A percentile compares a stretch with the other conserved stretches of the same genome.
Evolutionary conservation across 225 moss, liverwort and hornwort genomes (phyloP).

Genomic region (Physcomitrellopsis africana): DNA sequence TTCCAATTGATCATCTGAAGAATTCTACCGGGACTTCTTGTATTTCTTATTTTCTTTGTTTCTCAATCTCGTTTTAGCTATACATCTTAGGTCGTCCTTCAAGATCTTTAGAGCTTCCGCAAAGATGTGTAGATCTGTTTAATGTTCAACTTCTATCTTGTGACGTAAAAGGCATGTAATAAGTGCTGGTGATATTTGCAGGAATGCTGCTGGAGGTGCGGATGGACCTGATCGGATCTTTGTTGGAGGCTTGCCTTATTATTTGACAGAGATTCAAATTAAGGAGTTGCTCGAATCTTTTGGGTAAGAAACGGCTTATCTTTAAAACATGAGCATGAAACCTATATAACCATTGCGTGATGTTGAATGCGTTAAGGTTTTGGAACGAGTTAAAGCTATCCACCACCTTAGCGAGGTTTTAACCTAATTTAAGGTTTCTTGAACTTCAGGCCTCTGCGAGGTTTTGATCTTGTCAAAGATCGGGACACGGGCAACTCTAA

Average conservation of each 20-base stretch:
- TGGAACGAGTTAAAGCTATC: not conserved
- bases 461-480: slow-evolving; percentile 86
- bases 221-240: slow-evolving; percentile 90
- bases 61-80: too few species aligned
- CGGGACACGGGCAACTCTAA: slow-evolving; percentile 87
- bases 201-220: slow-evolving; percentile 80
- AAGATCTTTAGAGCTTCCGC: not conserved
- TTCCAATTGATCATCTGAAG: too few species aligned
- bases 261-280: slow-evolving; percentile 84
- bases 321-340: slow-evolving; percentile 1
- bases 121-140: not conserved
- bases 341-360: not conserved
- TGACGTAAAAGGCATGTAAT: not conserved
- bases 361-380: not conserved
- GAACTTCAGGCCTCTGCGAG: slow-evolving; percentile 66
- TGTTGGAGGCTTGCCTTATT: slow-evolving; percentile 83
- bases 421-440: not conserved
- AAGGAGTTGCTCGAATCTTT: slow-evolving; percentile 82
- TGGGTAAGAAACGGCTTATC: slow-evolving; percentile 52
- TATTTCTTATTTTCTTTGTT: too few species aligned
- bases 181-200: slow-evolving; percentile 1
- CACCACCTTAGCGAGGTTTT: not conserved
- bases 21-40: too few species aligned
- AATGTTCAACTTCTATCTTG: slow-evolving; percentile 1
- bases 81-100: too few species aligned